Evolutionary conservation across 1,139 yeast genomes (phyloP).

Genomic region (Debaryomyces subglobosus): DNA sequence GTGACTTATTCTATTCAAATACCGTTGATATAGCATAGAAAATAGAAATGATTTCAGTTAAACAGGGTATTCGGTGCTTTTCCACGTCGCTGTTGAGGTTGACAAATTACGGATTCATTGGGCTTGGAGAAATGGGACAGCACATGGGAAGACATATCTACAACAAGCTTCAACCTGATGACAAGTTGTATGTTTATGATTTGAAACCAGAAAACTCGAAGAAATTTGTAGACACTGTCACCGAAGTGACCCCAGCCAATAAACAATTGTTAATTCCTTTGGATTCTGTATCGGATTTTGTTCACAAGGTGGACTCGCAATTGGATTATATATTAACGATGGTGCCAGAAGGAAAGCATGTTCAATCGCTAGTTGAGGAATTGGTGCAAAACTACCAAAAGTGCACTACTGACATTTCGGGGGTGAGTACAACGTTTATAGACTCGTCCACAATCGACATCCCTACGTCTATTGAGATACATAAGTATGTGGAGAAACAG

Average conservation of each 20-base stretch:
- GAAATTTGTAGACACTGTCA: constrained; percentile 30
- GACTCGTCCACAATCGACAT: constrained; percentile 64
- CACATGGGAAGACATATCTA: constrained; percentile 61
- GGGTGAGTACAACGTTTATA: constrained; percentile 32
- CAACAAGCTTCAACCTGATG: constrained; percentile 41
- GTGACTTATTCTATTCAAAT: background rate
- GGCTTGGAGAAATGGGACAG: constrained; percentile 64
- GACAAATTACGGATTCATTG: constrained; percentile 54
- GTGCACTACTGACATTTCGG: constrained; percentile 14
- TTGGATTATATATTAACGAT: constrained; percentile 53
- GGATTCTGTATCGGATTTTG: constrained; percentile 30
- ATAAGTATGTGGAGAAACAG: constrained; percentile 35
- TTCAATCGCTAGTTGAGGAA: constrained; percentile 44
- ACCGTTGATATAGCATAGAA: background rate
- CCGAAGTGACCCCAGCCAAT: constrained; percentile 26
- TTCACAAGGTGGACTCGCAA: constrained; percentile 39
- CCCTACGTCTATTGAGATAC: constrained; percentile 48
- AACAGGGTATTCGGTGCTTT: background rate
- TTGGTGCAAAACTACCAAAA: constrained; percentile 35
- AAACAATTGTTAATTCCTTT: constrained; percentile 25
- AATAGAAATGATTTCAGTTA: background rate
- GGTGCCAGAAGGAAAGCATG: constrained; percentile 66
- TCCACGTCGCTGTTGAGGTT: constrained; percentile 2
- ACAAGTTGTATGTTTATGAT: constrained; percentile 50
- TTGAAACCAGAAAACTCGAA: constrained; percentile 35